These are phyloP conservation scores for Epichloe typhina DNA, from an alignment of 2,329 filamentous ascomycete species.

Conservation along the genomic window DNA sequence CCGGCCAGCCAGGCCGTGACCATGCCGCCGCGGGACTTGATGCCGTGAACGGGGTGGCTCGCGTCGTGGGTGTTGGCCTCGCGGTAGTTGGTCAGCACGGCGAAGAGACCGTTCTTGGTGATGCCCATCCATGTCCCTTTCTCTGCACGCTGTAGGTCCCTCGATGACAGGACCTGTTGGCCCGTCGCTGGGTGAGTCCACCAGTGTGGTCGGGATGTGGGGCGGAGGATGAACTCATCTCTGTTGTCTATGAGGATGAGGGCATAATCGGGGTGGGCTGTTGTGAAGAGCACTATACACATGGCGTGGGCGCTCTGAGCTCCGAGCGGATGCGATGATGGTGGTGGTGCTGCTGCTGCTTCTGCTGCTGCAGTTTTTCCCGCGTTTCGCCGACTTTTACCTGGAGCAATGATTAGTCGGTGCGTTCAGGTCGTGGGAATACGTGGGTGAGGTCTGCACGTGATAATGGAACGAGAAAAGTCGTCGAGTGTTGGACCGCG, in stretches of 20 bases:
- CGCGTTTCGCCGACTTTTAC: too few relatives aligned
- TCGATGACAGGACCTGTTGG: conserved; percentile 40
- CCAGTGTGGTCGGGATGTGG: conserved; percentile 51
- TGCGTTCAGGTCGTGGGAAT: too few relatives aligned
- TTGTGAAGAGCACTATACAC: conserved; percentile 69
- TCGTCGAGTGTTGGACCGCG: too few relatives aligned
- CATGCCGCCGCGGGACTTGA: conserved; percentile 48
- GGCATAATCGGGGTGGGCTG: conserved; percentile 60
- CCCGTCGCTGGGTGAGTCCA: conserved; percentile 36
- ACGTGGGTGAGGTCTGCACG: too few relatives aligned
- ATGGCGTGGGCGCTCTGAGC: conserved; percentile 26
- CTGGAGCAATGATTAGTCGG: too few relatives aligned
- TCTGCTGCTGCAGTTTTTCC: too few relatives aligned
- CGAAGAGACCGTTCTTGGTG: conserved; percentile 44
- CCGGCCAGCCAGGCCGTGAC: conserved; percentile 49
- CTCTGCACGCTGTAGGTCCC: conserved; percentile 48
- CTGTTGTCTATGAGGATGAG: conserved; percentile 67
- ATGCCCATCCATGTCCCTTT: conserved; percentile 55
- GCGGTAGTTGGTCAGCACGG: conserved; percentile 54
- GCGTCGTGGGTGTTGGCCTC: conserved; percentile 38
- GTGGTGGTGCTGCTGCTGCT: too few relatives aligned
- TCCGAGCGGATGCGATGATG: too few relatives aligned
- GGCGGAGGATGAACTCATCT: conserved; percentile 57
- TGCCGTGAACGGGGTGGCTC: conserved; percentile 38
- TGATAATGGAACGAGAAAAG: too few relatives aligned